phyloP scores from a whole-genome alignment of 2,329 filamentous ascomycete species.

The Diaporthe eres region DNA sequence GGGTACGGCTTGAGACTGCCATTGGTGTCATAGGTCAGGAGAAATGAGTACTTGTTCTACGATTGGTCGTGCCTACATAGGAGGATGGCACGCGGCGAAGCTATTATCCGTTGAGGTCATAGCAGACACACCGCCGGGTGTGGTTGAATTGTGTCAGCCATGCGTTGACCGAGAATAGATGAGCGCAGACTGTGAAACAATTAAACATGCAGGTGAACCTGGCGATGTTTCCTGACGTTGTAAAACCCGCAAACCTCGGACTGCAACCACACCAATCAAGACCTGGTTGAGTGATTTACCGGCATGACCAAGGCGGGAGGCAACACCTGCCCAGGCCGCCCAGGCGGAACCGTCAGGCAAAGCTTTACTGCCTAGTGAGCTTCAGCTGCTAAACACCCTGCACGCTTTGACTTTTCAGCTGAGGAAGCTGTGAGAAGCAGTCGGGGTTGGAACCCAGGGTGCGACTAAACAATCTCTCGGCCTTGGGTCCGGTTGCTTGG shows the following conservation, averaged over 20 bases:
- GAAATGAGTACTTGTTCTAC: neutral
- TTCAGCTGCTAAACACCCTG: neutral
- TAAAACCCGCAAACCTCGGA: conserved; percentile 4
- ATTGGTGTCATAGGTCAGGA: neutral
- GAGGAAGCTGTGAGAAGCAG: neutral
- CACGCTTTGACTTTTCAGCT: conserved; percentile 3
- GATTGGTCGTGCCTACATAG: neutral
- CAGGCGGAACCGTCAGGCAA: conserved; percentile 19
- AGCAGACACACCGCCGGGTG: neutral
- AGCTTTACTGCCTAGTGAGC: conserved; percentile 17
- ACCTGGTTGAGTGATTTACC: conserved; percentile 17
- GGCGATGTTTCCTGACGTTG: neutral
- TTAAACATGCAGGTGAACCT: conserved; percentile 19
- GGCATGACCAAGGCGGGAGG: conserved; percentile 18
- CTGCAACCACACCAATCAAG: conserved; percentile 19
- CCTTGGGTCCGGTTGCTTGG: conserved; percentile 9
- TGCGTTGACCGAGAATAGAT: neutral
- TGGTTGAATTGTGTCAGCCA: neutral
- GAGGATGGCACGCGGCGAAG: neutral
- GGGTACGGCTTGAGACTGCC: neutral
- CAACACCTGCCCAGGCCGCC: conserved; percentile 20
- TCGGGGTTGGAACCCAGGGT: neutral
- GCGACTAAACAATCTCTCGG: neutral
- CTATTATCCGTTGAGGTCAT: neutral
- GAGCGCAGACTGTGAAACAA: conserved; percentile 10